Base-by-base conservation (phyloP, 2,329 filamentous ascomycete genomes). In the Thelonectria olida region DNA sequence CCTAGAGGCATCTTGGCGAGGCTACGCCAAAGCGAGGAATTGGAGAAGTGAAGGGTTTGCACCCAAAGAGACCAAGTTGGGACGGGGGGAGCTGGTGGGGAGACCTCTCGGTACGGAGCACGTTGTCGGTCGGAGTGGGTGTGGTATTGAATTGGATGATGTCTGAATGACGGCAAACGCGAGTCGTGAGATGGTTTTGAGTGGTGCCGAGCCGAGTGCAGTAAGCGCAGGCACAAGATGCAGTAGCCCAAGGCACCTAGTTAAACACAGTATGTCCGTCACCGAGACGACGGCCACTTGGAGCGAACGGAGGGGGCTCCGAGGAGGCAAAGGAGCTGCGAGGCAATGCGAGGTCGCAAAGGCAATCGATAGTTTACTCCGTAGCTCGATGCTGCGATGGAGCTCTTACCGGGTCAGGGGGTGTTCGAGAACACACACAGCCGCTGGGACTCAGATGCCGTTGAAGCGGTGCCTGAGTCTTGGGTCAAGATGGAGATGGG, bases 1-100 rank as follows among this genome's bases (percentile, higher is more conserved):
- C 92, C 90, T 65, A 96, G 82, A 23, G 72, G 73, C 78, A 80
- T 80, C 56, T 65, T 67, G 68, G 50, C 28, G 53, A 61, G 50
- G 56, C 44, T 28, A 23, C 49, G 28, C 17, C 17, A 31, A 38
- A 22, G 17, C 38, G 19, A 54, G 39, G 57, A 50, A 51, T 36
- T 34, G 44, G 50, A 61, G 63, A 71, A 54, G n/a, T 45, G 55
- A 56, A 55, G 45, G 52, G 50, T 58, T 49, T 36, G 52, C 52
- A 58, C 52, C 66, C 62, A 64, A 54, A 20, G 31, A 5, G 42
- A 44, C 17, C 25, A 31, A 34, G 7, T 34, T 48, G 28, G 44
- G 20, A 45, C 42, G 42, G 41, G 22, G 10, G 6, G 6, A 15
- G 13, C 22, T 20, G 42, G 42, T 19, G 39, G 17, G 36, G 17